Evolutionary conservation across 2,329 filamentous ascomycete genomes (phyloP).

Genomic region (Claviceps sp.): DNA sequence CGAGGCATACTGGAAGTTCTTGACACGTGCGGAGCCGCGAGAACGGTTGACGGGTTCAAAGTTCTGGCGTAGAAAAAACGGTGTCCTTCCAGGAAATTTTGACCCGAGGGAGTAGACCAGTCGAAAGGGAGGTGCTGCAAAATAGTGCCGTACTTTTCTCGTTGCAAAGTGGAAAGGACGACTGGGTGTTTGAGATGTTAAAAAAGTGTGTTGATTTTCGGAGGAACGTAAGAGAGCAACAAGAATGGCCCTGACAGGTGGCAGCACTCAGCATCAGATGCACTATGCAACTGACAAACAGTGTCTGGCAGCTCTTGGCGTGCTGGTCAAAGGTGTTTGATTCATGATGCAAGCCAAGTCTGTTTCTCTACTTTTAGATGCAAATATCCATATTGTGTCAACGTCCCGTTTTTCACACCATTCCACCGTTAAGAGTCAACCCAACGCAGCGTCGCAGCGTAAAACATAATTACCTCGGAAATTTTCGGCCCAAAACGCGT

Average conservation of each 20-base stretch:
- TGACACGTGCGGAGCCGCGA: neutral
- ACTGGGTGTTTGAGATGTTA: neutral
- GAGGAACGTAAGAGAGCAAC: neutral
- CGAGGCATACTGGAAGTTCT: neutral
- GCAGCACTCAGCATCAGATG: neutral
- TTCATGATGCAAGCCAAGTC: neutral
- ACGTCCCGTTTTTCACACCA: neutral
- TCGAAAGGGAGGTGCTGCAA: no score
- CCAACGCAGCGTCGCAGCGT: neutral
- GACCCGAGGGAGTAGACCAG: neutral
- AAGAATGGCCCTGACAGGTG: neutral
- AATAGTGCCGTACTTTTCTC: no score
- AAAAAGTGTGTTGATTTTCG: neutral
- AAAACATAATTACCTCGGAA: neutral
- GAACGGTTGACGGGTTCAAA: neutral
- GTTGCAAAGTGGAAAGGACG: neutral
- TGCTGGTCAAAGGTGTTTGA: neutral
- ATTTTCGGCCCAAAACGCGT: neutral
- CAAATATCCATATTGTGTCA: neutral
- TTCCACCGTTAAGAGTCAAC: neutral
- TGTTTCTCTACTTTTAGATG: neutral
- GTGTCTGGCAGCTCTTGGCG: neutral
- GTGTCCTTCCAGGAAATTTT: neutral
- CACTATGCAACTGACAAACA: neutral
- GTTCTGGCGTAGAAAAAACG: neutral